phyloP scores from a whole-genome alignment of 2,329 filamentous ascomycete species.

The Leptographium radiaticola region DNA sequence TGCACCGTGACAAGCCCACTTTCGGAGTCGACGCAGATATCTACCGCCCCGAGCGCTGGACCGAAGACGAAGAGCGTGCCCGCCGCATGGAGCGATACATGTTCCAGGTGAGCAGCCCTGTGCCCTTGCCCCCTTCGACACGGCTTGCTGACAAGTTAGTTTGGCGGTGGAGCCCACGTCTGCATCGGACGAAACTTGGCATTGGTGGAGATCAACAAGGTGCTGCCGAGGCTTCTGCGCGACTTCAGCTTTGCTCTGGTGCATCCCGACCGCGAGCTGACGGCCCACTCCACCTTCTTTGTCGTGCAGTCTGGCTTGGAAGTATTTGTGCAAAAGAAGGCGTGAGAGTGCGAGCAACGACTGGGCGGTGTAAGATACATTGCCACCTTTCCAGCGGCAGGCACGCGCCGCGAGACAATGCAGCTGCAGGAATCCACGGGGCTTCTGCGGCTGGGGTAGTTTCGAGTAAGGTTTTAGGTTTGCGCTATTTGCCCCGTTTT shows the following conservation, averaged over 20 bases:
- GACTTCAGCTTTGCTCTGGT: conserved; percentile 40
- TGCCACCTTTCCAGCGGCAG: no score
- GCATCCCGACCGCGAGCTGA: conserved; percentile 34
- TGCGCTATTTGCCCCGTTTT: no score
- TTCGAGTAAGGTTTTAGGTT: no score
- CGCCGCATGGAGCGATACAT: conserved; percentile 39
- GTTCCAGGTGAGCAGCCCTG: conserved; percentile 28
- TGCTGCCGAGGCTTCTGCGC: conserved; percentile 39
- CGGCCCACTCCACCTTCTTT: conserved; percentile 44
- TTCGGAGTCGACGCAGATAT: conserved; percentile 39
- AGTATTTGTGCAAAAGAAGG: conserved; percentile 28
- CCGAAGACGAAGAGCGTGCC: conserved; percentile 29
- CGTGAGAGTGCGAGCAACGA: neutral
- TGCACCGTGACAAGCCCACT: conserved; percentile 31
- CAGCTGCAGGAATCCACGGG: no score
- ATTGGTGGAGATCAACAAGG: conserved; percentile 45
- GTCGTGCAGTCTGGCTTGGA: conserved; percentile 44
- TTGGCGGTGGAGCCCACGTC: conserved; percentile 39
- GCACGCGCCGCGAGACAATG: no score
- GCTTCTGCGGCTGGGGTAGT: no score
- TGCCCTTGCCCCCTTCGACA: neutral
- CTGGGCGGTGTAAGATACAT: no score
- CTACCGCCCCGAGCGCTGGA: conserved; percentile 42
- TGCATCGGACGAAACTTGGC: conserved; percentile 44
- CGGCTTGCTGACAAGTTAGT: conserved; percentile 19